These are phyloP conservation scores for Penicillium sp. DNA, from an alignment of 2,329 filamentous ascomycete species.

Conservation along the genomic window DNA sequence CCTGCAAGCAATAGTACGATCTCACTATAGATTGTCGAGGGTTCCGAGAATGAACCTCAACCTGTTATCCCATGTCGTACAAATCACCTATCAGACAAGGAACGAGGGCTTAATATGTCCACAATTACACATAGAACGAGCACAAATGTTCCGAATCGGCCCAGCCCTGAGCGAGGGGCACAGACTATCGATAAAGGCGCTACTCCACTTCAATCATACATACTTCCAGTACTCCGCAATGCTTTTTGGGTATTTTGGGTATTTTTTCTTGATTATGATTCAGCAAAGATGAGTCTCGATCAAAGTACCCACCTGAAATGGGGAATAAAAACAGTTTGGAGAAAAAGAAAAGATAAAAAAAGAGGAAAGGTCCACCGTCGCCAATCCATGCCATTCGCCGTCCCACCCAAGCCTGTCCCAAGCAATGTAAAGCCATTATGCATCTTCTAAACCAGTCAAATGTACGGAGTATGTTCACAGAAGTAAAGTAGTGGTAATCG, in stretches of 20 bases:
- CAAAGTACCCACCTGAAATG: slow-evolving; percentile 12
- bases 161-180: neutral
- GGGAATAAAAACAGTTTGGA: slow-evolving; percentile 1
- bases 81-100: no score
- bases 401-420: slow-evolving; percentile 25
- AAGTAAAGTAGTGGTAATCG: slow-evolving; percentile 16
- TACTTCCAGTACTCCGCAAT: neutral
- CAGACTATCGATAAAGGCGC: neutral
- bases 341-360: slow-evolving; percentile 5
- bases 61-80: no score
- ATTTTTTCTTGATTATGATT: slow-evolving; percentile 12
- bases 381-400: slow-evolving; percentile 30
- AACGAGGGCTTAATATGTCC: no score
- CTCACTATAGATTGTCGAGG: no score
- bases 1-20: neutral
- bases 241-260: neutral
- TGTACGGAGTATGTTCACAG: slow-evolving; percentile 24
- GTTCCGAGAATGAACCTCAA: no score
- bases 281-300: slow-evolving; percentile 12
- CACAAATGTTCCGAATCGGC: neutral
- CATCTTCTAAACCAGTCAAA: slow-evolving; percentile 32
- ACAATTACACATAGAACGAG: neutral
- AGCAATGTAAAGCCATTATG: slow-evolving; percentile 32
- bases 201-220: neutral
- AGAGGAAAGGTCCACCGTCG: slow-evolving; percentile 19